phyloP scores from a whole-genome alignment of 2,329 filamentous ascomycete genomes.

The Diaporthe citrichinensis region DNA sequence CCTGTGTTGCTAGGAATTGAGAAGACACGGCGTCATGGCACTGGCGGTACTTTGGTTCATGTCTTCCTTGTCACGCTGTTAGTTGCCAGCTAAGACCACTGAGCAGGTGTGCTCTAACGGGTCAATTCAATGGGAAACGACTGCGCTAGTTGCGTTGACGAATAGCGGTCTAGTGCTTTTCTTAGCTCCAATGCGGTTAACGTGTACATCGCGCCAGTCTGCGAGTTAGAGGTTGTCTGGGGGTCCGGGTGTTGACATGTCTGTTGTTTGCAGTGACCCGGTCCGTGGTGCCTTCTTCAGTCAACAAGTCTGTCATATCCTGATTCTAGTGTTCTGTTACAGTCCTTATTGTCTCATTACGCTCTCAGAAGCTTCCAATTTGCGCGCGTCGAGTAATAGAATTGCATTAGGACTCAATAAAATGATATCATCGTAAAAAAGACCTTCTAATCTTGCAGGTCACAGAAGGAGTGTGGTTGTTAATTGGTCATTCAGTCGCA shows the following conservation, averaged over 20 bases:
- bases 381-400: no score
- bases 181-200: background rate
- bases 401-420: no score
- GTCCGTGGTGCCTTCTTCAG: no score
- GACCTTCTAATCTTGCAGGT: background rate
- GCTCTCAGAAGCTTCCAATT: no score
- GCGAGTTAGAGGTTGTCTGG: background rate
- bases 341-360: no score
- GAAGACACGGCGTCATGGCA: background rate
- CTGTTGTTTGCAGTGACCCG: no score
- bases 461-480: background rate
- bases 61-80: background rate
- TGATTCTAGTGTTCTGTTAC: no score
- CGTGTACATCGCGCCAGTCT: background rate
- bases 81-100: background rate
- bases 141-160: background rate
- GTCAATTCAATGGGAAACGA: background rate
- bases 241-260: no score
- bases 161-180: background rate
- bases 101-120: no score
- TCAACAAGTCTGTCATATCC: no score
- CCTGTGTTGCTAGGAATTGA: background rate
- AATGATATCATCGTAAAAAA: no score
- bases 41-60: no score
- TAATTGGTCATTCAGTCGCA: background rate